Percentiles rank a stretch among this genome's conserved stretches.
Conservation (phyloP, 1,284 basidiomycete genomes). For the Mycosarcoma maydis region DNA sequence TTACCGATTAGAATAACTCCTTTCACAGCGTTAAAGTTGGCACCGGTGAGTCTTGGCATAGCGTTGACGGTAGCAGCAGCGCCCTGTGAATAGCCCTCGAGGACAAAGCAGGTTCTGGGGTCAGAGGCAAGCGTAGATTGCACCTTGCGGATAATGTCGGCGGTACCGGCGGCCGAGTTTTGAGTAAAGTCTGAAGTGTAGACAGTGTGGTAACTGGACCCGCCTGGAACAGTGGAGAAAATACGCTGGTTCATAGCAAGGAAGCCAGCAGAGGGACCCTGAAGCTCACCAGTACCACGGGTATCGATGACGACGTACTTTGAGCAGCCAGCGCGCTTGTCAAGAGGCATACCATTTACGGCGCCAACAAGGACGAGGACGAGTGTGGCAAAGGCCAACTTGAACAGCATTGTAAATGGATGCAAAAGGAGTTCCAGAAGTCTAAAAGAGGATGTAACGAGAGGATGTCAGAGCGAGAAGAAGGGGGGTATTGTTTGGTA, state of each 20-base stretch:
- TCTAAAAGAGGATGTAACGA: too few species aligned
- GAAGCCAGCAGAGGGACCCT: constrained; percentile 58
- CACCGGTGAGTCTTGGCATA: constrained; percentile 42
- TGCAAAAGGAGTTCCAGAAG: too few species aligned
- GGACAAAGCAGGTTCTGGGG: constrained; percentile 40
- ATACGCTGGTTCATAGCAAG: constrained; percentile 47
- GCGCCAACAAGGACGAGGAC: constrained; percentile 14
- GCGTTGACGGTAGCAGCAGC: constrained; percentile 63
- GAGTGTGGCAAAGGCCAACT: constrained; percentile 13
- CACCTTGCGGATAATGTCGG: constrained; percentile 46
- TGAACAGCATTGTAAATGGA: constrained; percentile 21
- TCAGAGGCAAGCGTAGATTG: constrained; percentile 10
- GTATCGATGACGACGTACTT: constrained; percentile 60
- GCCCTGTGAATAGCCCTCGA: constrained; percentile 57
- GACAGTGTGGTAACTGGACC: constrained; percentile 58
- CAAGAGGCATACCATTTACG: constrained; percentile 13
- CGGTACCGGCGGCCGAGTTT: constrained; percentile 50
- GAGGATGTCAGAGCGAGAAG: too few species aligned
- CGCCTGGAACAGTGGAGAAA: constrained; percentile 31
- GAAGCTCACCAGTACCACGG: constrained; percentile 62
- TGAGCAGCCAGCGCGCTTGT: constrained; percentile 26
- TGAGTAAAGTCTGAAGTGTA: constrained; percentile 59
- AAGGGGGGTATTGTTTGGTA: too few species aligned
- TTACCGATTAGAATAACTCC: constrained; percentile 65
- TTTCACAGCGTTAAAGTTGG: constrained; percentile 55